phyloP scores from a whole-genome alignment of 1,284 basidiomycete species.

The Apiotrichum gamsii region DNA sequence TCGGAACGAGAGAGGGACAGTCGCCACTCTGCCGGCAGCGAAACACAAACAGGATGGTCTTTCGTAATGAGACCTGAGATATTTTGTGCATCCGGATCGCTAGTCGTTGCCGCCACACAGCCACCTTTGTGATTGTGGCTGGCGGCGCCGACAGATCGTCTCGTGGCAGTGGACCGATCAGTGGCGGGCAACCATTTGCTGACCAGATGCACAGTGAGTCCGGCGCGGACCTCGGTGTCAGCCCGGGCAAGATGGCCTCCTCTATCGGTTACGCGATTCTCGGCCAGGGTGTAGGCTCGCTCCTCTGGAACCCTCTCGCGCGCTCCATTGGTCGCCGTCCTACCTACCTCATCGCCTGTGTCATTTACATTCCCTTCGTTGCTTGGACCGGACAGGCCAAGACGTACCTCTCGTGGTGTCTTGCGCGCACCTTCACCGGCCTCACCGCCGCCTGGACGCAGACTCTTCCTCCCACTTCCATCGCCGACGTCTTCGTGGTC shows the following conservation, averaged over 20 bases:
- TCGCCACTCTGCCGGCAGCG: too few species aligned
- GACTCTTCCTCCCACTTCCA: slow-evolving; percentile 27
- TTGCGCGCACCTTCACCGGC: slow-evolving; percentile 27
- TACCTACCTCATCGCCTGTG: slow-evolving; percentile 39
- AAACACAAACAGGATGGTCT: too few species aligned
- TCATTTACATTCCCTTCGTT: slow-evolving; percentile 38
- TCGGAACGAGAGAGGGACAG: background rate
- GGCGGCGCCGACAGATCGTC: background rate
- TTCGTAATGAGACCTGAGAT: too few species aligned
- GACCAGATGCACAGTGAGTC: background rate
- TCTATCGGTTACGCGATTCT: slow-evolving; percentile 44
- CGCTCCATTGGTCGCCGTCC: slow-evolving; percentile 40
- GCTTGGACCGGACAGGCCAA: slow-evolving; percentile 37
- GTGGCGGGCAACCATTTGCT: too few species aligned
- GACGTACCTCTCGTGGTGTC: slow-evolving; percentile 19
- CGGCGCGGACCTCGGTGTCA: slow-evolving; percentile 2
- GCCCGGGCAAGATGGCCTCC: slow-evolving; percentile 35
- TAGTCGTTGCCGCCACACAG: too few species aligned
- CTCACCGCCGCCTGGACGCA: slow-evolving; percentile 24
- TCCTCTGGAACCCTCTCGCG: slow-evolving; percentile 35
- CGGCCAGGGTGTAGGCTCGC: slow-evolving; percentile 40
- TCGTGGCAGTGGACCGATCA: too few species aligned
- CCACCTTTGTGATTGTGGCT: too few species aligned
- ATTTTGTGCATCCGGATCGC: too few species aligned
- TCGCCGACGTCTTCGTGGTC: slow-evolving; percentile 32